Conservation (phyloP, 805 yeast species). For the Millerozyma miso region DNA sequence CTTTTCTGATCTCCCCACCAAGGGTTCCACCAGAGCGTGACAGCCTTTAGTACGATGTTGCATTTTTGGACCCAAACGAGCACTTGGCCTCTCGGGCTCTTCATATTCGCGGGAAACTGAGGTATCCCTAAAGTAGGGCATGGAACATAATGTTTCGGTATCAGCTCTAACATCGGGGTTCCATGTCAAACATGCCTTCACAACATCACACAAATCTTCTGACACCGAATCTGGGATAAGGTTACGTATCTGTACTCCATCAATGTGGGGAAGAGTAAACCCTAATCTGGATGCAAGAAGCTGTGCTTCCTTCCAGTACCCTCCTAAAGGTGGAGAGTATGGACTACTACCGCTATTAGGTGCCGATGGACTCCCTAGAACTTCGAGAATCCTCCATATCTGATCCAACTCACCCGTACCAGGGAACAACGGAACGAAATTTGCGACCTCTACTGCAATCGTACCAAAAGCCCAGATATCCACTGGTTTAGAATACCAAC, state of each 20-base stretch:
- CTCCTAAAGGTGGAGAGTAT: conserved; percentile 51
- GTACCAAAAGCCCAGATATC: conserved; percentile 88
- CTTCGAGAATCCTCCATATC: conserved; percentile 58
- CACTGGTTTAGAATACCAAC: conserved; percentile 60
- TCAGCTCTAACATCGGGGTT: conserved; percentile 65
- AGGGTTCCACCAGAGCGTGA: neutral
- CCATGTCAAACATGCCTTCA: conserved; percentile 63
- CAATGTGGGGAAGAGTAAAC: conserved; percentile 50
- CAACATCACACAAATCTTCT: conserved; percentile 39
- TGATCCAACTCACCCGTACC: conserved; percentile 81
- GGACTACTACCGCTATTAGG: conserved; percentile 14
- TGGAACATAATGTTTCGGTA: conserved; percentile 42
- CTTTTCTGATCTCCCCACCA: neutral
- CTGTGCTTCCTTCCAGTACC: conserved; percentile 66
- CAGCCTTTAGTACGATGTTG: neutral
- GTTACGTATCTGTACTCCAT: conserved; percentile 45
- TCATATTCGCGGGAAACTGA: conserved; percentile 12
- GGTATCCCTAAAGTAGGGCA: conserved; percentile 54
- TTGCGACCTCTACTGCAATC: conserved; percentile 70
- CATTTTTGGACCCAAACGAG: neutral
- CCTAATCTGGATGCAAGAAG: conserved; percentile 51
- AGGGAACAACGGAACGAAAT: conserved; percentile 76
- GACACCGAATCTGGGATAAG: conserved; percentile 44
- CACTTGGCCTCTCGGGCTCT: conserved; percentile 12
- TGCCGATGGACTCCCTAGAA: conserved; percentile 68